A percentile compares a stretch with the other conserved stretches of the same genome.
These are phyloP conservation scores for Trametes polyzona DNA, from an alignment of 1,284 basidiomycete genomes.

Conservation along the genomic window DNA sequence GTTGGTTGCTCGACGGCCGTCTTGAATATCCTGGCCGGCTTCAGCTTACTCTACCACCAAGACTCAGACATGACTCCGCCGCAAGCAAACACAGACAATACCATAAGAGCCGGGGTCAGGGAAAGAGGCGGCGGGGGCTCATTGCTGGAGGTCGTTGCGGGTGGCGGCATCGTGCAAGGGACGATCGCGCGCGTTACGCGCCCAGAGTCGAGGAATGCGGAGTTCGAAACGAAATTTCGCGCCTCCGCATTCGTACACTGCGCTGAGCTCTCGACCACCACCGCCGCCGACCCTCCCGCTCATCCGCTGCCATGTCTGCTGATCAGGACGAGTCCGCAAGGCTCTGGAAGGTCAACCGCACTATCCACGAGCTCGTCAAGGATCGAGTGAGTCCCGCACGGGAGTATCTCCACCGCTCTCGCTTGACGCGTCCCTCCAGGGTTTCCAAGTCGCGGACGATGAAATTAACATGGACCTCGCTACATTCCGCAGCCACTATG, in stretches of 20 bases:
- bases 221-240: conserved; percentile 35
- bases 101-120: conserved; percentile 38
- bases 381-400: conserved; percentile 70
- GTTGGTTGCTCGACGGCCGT: conserved; percentile 67
- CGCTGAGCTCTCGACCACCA: conserved; percentile 20
- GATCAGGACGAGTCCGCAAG: conserved; percentile 79
- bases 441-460: conserved; percentile 88
- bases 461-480: conserved; percentile 87
- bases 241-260: conserved; percentile 28
- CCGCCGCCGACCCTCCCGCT: conserved; percentile 7
- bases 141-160: conserved; percentile 27
- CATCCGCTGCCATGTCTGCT: conserved; percentile 49
- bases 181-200: conserved; percentile 15
- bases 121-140: conserved; percentile 25
- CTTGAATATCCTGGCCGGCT: conserved; percentile 90
- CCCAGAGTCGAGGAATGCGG: conserved; percentile 24
- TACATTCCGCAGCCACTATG: conserved; percentile 72
- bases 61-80: conserved; percentile 4
- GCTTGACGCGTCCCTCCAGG: conserved; percentile 48
- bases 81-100: conserved; percentile 18
- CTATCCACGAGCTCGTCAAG: conserved; percentile 94
- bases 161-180: conserved; percentile 26
- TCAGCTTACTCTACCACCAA: conserved; percentile 63
- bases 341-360: conserved; percentile 96
- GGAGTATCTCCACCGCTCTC: background rate